Evolutionary conservation across 2,329 filamentous ascomycete species (phyloP).

Genomic region (Dichotomopilus funicola): DNA sequence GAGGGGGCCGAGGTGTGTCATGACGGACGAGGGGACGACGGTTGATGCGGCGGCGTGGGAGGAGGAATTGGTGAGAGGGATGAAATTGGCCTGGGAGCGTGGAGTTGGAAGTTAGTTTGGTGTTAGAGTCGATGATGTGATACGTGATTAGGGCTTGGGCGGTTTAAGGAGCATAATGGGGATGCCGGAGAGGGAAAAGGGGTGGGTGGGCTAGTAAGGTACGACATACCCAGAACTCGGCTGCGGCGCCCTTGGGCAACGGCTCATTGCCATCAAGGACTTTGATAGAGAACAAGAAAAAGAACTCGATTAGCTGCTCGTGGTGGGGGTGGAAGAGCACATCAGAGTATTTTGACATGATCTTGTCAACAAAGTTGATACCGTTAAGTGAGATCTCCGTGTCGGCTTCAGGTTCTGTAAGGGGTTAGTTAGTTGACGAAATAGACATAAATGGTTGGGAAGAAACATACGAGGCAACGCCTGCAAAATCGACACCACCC

Average conservation of each 20-base stretch:
- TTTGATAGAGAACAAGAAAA: constrained; percentile 66
- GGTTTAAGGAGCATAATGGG: constrained; percentile 1
- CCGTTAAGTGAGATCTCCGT: constrained; percentile 66
- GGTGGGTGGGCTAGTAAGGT: neutral
- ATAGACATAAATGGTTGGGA: neutral
- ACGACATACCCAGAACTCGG: constrained; percentile 63
- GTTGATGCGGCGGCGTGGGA: neutral
- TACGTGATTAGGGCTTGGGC: neutral
- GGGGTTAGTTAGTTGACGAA: constrained; percentile 9
- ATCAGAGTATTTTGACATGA: constrained; percentile 55
- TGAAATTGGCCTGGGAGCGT: constrained; percentile 43
- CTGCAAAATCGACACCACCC: constrained; percentile 57
- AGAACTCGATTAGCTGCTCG: constrained; percentile 51
- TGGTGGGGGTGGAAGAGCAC: constrained; percentile 55
- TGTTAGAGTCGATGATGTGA: neutral
- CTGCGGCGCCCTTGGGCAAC: constrained; percentile 66
- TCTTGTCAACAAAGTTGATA: constrained; percentile 63
- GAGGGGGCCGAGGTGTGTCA: constrained; percentile 54
- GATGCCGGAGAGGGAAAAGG: neutral
- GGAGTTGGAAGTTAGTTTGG: neutral
- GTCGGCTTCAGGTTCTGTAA: constrained; percentile 52
- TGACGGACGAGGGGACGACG: constrained; percentile 37
- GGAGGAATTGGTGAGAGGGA: constrained; percentile 34
- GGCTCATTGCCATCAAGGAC: constrained; percentile 66
- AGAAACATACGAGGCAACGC: constrained; percentile 49